These are phyloP conservation scores for Euphorbia peplus DNA, from an alignment of 345 rosid species.

Conservation along the genomic window DNA sequence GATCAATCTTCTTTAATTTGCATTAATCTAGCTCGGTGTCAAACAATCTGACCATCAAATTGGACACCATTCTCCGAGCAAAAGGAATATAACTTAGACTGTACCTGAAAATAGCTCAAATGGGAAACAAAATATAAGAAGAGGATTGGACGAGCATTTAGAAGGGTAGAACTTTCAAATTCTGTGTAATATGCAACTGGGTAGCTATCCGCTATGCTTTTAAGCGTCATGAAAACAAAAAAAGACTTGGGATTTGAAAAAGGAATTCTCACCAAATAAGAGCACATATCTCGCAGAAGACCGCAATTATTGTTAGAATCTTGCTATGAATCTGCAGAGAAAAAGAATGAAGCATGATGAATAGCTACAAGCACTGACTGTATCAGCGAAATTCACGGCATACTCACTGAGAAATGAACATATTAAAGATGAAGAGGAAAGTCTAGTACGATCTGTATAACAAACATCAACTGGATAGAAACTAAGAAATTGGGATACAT, in stretches of 20 bases:
- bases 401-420: not conserved
- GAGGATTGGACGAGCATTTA: not conserved
- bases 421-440: not conserved
- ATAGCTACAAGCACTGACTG: not conserved
- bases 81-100: slow-evolving; percentile 87
- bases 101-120: slow-evolving; percentile 66
- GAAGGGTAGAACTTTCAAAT: not conserved
- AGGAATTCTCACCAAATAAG: slow-evolving; percentile 64
- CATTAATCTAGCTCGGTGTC: slow-evolving; percentile 71
- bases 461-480: not conserved
- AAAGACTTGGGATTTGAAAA: not conserved
- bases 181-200: not conserved
- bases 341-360: slow-evolving; percentile 9
- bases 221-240: not conserved
- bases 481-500: not conserved
- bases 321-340: slow-evolving; percentile 75
- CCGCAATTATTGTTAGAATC: slow-evolving; percentile 67
- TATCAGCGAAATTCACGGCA: not conserved
- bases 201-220: not conserved
- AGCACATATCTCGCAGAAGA: slow-evolving; percentile 82
- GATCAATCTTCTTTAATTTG: slow-evolving; percentile 1
- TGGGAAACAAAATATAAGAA: slow-evolving; percentile 5
- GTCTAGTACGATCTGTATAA: not conserved
- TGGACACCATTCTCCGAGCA: slow-evolving; percentile 75
- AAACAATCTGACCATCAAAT: slow-evolving; percentile 66